Base-by-base conservation (phyloP, 768 basidiomycete species). In the Kondoa subrosea region DNA sequence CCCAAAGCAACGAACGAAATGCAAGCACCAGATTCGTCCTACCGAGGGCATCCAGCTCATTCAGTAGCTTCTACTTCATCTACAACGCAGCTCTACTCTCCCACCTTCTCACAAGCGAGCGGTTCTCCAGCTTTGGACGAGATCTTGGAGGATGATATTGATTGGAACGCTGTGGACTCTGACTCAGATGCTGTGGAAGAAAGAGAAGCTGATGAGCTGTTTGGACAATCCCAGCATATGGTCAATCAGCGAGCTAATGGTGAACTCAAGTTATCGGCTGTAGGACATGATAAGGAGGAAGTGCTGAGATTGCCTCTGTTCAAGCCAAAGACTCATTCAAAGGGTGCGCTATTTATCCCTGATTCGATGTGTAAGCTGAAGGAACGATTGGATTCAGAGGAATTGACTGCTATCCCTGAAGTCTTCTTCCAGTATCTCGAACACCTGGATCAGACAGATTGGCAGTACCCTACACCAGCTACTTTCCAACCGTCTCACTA, bases 391-490 rank as follows among this genome's bases (percentile, higher is more conserved):
- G 12, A 21, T 50, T 50, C 40, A 50, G 40, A 50, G 21, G 12
- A 8, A 50, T 50, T 50, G 21, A 50, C 40, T 8, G 40, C 40
- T 21, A 50, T 50, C 21, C 40, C 40, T 8, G 40, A 50, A 8
- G 21, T 50, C 21, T 50, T 50, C 40, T 50, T 31, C 16, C 17
- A 3, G 14, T 32, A 31, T 12, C 27, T 63, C 61, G 27, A 27
- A 33, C 61, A 63, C 30, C 16, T 63, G 12, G 61, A 63, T 32
- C 3, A 3, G 27, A 63, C 61, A 16, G 61, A 63, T 31, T 63
- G 61, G 61, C 30, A 31, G 61, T 63, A 63, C 29, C 27, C 61
- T 32, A 63, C 61, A 16, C 61, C 61, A 17, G 26, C 30, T 3
- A 30, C 61, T 33, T 63, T 63, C n/a, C 26, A 17, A 17, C 61